These are phyloP conservation scores for Vitis vinifera DNA, from an alignment of 164 flowering plant species.

Conservation along the genomic window ASM3070453v1 NC_081816.1:5135001-5135500, in stretches of 20 bases:
- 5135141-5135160: not conserved
- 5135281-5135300: not conserved
- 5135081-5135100: no score
- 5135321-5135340: not conserved
- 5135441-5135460: conserved; percentile 71
- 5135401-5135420: not conserved
- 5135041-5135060: no score
- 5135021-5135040: no score
- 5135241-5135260: not conserved
- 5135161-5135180: not conserved
- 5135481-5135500: conserved; percentile 87
- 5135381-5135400: not conserved
- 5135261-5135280: not conserved
- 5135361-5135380: not conserved
- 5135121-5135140: not conserved
- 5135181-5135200: not conserved
- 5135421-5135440: conserved; percentile 68
- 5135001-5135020: no score
- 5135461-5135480: conserved; percentile 58
- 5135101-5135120: no score
- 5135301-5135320: no score
- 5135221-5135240: not conserved
- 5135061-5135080: no score
- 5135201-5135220: not conserved
- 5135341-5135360: not conserved